Conservation (phyloP, 2,329 filamentous ascomycete genomes). For the Colletotrichum trifolii region DNA sequence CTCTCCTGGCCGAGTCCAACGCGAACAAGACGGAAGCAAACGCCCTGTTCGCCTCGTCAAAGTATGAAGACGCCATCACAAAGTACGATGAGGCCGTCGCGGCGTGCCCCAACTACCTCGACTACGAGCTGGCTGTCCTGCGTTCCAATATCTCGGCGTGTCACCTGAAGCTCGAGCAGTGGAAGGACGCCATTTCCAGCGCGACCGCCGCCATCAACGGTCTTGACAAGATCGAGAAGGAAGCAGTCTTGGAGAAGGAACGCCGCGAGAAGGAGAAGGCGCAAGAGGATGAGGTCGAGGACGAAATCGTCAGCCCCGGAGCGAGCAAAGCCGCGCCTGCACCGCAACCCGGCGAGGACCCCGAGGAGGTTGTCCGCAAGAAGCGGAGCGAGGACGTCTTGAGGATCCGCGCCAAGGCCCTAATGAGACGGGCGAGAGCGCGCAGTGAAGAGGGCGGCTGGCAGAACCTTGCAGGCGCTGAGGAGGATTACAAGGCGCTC, state of each 20-base stretch:
- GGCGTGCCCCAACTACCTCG: constrained; percentile 83
- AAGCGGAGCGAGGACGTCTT: constrained; percentile 71
- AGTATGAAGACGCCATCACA: constrained; percentile 81
- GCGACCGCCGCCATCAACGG: constrained; percentile 79
- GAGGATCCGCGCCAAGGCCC: constrained; percentile 83
- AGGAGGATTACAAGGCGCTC: constrained; percentile 82
- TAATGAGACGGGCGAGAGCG: constrained; percentile 82
- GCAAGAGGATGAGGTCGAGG: constrained; percentile 58
- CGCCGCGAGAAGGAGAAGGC: constrained; percentile 57
- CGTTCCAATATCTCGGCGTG: constrained; percentile 91
- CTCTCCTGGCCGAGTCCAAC: constrained; percentile 77
- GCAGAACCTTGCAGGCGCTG: constrained; percentile 81
- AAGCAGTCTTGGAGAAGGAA: constrained; percentile 41
- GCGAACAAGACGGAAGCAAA: constrained; percentile 82
- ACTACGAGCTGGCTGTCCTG: constrained; percentile 89
- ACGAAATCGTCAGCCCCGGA: constrained; percentile 69
- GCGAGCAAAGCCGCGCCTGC: constrained; percentile 62
- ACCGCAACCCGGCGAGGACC: constrained; percentile 37
- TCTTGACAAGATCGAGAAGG: constrained; percentile 70
- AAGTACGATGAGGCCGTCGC: constrained; percentile 85
- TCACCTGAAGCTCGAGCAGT: constrained; percentile 84
- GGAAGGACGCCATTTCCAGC: constrained; percentile 82
- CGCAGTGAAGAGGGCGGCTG: constrained; percentile 79
- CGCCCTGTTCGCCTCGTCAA: constrained; percentile 76
- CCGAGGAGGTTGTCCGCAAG: constrained; percentile 43